Evolutionary conservation across 768 basidiomycete genomes (phyloP).

Genomic region (Panaeolus papilionaceus): DNA sequence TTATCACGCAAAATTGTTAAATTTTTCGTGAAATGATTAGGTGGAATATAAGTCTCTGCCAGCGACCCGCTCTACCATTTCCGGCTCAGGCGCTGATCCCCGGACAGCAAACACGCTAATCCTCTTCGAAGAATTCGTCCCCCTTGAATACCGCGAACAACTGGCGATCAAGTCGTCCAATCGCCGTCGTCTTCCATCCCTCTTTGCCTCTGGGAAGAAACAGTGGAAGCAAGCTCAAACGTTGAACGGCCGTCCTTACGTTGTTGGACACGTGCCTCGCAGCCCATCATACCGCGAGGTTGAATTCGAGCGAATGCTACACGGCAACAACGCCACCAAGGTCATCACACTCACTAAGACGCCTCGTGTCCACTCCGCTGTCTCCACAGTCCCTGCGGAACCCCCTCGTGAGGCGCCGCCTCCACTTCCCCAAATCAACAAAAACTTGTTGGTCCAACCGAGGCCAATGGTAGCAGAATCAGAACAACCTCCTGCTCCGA

Average conservation of each 20-base stretch:
- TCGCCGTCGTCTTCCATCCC: slow-evolving; percentile 70
- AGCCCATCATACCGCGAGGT: slow-evolving; percentile 64
- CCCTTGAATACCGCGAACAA: slow-evolving; percentile 83
- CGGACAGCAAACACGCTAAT: slow-evolving; percentile 76
- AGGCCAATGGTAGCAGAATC: slow-evolving; percentile 30
- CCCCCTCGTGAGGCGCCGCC: slow-evolving; percentile 25
- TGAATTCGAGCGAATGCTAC: slow-evolving; percentile 81
- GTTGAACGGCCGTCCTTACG: slow-evolving; percentile 79
- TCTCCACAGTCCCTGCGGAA: slow-evolving; percentile 23
- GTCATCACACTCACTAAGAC: slow-evolving; percentile 46
- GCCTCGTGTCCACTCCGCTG: slow-evolving; percentile 26
- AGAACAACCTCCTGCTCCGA: slow-evolving; percentile 30
- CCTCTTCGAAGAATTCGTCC: slow-evolving; percentile 94
- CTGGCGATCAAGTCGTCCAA: slow-evolving; percentile 59
- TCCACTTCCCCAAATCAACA: slow-evolving; percentile 1
- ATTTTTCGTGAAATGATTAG: slow-evolving; percentile 41
- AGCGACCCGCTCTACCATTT: slow-evolving; percentile 38
- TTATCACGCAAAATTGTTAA: neutral
- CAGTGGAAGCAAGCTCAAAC: slow-evolving; percentile 87
- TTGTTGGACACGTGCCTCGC: slow-evolving; percentile 62
- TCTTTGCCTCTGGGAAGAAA: slow-evolving; percentile 63
- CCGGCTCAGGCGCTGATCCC: slow-evolving; percentile 57
- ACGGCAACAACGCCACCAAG: slow-evolving; percentile 55
- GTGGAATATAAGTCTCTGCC: slow-evolving; percentile 89
- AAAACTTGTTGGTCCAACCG: slow-evolving; percentile 18